Base-by-base conservation (phyloP, 306 rosid species). In the Citrullus mucosospermus region DNA sequence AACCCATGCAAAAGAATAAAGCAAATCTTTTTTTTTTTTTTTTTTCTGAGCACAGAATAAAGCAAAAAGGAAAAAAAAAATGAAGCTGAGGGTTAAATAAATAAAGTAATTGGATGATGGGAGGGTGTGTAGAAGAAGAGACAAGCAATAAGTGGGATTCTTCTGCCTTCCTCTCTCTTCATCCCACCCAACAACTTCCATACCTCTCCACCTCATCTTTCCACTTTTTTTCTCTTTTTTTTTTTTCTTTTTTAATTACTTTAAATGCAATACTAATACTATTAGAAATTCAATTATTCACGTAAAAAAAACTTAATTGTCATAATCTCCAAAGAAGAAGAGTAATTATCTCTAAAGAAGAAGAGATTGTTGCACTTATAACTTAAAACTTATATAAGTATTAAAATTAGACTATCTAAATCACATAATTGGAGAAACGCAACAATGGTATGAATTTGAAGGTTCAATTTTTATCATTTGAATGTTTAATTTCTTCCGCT, bases 131-230 rank as follows among this genome's bases (percentile, higher is more conserved):
- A 79, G 3, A 57, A 72, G 54, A 87, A 88, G 87, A 85, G 89
- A 88, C 90, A 87, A 83, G 80, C 77, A 87, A 86, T 86, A 43
- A 91, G 89, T 90, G 96, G 86, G 88, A 86, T 85, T 86, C 83
- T 84, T 79, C 79, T 84, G 80, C 46, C 56, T 6, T 53, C 5
- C 2, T 53, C 57, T 13, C 15, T 3, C 58, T 9, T 0, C 60
- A n/a, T 80, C 60, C 69, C 25, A 48, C 1, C 56, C 39, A 62
- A 68, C 79, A 78, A 66, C 79, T 53, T 17, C 25, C 80, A 17
- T 41, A 36, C 79, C 38, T 20, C 75, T 73, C 81, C 80, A 73
- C 81, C 61, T 78, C 72, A 16, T 77, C 53, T 85, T 81, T 14
- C 58, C 78, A n/a, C 48, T 8, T 59, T 75, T 77, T 84, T 76